A percentile compares a stretch with the other conserved stretches of the same genome.
Conservation (phyloP, 495 filamentous ascomycete genomes). For the Aspergillus incahuasiensis region DNA sequence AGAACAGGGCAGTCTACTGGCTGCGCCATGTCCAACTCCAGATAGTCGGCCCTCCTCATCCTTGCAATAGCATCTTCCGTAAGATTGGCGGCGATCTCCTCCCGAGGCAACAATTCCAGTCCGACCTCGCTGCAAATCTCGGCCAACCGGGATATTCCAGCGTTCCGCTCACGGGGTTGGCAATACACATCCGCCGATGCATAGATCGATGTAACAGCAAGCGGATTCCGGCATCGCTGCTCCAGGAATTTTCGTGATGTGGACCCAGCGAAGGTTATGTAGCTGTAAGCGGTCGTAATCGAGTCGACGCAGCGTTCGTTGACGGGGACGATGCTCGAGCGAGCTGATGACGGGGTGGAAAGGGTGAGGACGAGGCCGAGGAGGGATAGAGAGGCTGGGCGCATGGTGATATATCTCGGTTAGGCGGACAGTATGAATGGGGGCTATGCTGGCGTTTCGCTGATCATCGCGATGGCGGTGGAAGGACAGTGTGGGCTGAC, state of each 20-base stretch:
- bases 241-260: slow-evolving; percentile 24
- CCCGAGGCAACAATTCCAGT: slow-evolving; percentile 27
- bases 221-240: slow-evolving; percentile 31
- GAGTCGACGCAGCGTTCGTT: slow-evolving; percentile 38
- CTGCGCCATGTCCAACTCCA: slow-evolving; percentile 21
- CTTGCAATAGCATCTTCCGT: slow-evolving; percentile 31
- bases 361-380: too few relatives aligned
- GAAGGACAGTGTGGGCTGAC: too few relatives aligned
- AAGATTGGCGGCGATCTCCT: slow-evolving; percentile 31
- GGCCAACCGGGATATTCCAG: slow-evolving; percentile 26
- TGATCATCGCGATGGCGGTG: too few relatives aligned
- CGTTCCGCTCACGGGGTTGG: slow-evolving; percentile 18
- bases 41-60: slow-evolving; percentile 31
- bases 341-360: not conserved
- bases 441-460: too few relatives aligned
- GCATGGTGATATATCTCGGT: not conserved
- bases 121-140: slow-evolving; percentile 27
- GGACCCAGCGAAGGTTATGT: slow-evolving; percentile 32
- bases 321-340: slow-evolving; percentile 12
- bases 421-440: too few relatives aligned
- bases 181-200: slow-evolving; percentile 35
- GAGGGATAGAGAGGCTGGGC: too few relatives aligned
- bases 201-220: slow-evolving; percentile 37
- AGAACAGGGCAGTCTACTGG: slow-evolving; percentile 25
- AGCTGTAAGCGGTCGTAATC: slow-evolving; percentile 33